A percentile compares a stretch with the other conserved stretches of the same genome.
phyloP scores from a whole-genome alignment of 108 stramenopile genomes.

The Mayamaea pseudoterrestris region DNA sequence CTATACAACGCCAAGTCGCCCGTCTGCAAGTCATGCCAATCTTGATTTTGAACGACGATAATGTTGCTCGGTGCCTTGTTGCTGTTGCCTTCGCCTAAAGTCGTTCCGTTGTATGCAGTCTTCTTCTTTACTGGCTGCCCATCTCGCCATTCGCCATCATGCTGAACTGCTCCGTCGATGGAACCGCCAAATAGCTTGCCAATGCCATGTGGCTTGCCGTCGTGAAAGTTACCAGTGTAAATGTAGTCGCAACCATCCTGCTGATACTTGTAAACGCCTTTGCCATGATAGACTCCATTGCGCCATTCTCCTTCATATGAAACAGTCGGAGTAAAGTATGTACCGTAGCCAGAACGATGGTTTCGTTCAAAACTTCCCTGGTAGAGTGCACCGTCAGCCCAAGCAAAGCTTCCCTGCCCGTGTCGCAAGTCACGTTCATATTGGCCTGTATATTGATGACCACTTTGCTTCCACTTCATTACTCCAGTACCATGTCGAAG shows the following conservation, averaged over 20 bases:
- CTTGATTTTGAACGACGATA: constrained; percentile 6
- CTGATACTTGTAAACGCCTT: constrained; percentile 6
- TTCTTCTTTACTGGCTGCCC: constrained; percentile 1
- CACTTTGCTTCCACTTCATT: constrained; percentile 16
- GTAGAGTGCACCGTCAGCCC: constrained; percentile 7
- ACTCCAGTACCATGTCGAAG: constrained; percentile 21
- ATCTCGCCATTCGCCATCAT: constrained; percentile 11
- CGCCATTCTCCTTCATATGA: constrained; percentile 20
- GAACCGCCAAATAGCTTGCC: constrained; percentile 4
- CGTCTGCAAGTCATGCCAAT: constrained; percentile 1
- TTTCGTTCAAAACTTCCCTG: constrained; percentile 9
- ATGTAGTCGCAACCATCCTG: not conserved
- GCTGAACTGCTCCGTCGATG: constrained; percentile 1
- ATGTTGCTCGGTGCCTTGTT: not conserved
- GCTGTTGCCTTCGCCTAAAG: not conserved
- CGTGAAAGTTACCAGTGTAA: constrained; percentile 21
- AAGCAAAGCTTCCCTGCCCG: constrained; percentile 10
- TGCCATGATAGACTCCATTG: constrained; percentile 15
- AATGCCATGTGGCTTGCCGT: constrained; percentile 22
- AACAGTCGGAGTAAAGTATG: too few relatives aligned
- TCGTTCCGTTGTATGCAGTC: not conserved
- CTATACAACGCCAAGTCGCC: not conserved
- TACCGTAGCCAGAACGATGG: constrained; percentile 13
- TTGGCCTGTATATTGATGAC: constrained; percentile 15
- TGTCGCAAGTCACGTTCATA: constrained; percentile 7